Percentiles rank a stretch among this genome's conserved stretches.
These are phyloP conservation scores for Chaetomium sp. DNA, from an alignment of 2,329 filamentous ascomycete species.

Conservation along the genomic window DNA sequence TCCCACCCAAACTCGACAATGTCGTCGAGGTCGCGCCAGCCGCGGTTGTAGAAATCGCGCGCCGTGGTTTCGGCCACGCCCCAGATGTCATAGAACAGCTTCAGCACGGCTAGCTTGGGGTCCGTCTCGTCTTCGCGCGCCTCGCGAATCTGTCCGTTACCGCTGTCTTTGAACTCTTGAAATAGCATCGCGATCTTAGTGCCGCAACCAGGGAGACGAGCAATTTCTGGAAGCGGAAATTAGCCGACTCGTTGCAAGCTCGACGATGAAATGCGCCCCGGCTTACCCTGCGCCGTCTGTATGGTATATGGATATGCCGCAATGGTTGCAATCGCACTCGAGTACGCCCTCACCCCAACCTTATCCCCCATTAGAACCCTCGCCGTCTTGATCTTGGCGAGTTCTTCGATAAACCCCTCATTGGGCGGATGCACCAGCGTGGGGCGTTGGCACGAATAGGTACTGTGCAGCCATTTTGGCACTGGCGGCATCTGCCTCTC, in stretches of 20 bases:
- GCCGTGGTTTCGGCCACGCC: constrained; percentile 83
- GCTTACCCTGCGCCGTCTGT: constrained; percentile 35
- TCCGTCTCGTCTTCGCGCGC: constrained; percentile 59
- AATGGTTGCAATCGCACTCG: constrained; percentile 74
- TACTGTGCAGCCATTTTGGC: constrained; percentile 58
- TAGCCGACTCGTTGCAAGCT: neutral
- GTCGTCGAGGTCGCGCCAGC: constrained; percentile 82
- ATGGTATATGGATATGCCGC: constrained; percentile 66
- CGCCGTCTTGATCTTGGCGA: constrained; percentile 67
- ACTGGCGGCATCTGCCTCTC: constrained; percentile 51
- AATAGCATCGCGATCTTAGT: constrained; percentile 72
- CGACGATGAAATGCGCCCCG: neutral
- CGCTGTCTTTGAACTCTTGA: constrained; percentile 61
- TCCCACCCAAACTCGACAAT: constrained; percentile 77
- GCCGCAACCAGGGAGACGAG: constrained; percentile 70
- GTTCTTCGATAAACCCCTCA: constrained; percentile 62
- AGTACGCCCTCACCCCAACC: constrained; percentile 79
- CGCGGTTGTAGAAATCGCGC: constrained; percentile 68
- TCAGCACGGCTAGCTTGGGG: constrained; percentile 55
- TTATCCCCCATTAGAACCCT: constrained; percentile 67
- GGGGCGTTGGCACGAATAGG: constrained; percentile 75
- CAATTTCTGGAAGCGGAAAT: constrained; percentile 35
- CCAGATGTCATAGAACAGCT: constrained; percentile 78
- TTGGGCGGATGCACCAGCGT: constrained; percentile 68
- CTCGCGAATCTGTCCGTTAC: constrained; percentile 48